Evolutionary conservation across 768 basidiomycete genomes (phyloP), one percentile per base, ranked within the genome.

Genomic region (Cantharellus anzutake): DNA sequence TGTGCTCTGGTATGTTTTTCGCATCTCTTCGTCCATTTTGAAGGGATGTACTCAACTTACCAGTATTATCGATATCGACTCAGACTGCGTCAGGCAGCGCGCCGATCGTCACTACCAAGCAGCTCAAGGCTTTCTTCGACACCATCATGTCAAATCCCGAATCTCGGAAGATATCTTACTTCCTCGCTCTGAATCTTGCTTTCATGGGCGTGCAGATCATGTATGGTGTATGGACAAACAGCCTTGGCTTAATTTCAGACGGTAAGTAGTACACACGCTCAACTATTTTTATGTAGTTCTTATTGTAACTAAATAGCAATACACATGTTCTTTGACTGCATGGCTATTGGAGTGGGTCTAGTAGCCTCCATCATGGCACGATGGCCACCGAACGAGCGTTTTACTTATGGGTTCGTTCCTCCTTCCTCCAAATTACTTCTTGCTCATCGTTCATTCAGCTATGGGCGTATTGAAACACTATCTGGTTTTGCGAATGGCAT

Each of bases 261-360:
- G 93, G 94, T 94, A 63, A 65, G 79, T 67, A n/a, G 20, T 29
- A 29, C 20, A 29, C 20, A 29, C 20, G 20, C 20, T 50, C 68
- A 63, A 37, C 34, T 20, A 3, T 2, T 20, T 39, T 20, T 11
- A 42, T 4, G 29, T n/a, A 41, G 50, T 39, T 3, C 20, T 38
- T 48, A n/a, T 7, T 3, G 39, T n/a, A 20, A 60, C 52, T 39
- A 16, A 57, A 55, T 14, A 98, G 94, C 96, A 29, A 98, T 99
- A 42, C 96, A 99, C 68, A 99, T 98, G 96, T 89, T 91, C 5
- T 99, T 99, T 65, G 96, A 99, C 71, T 98, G 96, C 67, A 82
- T 97, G 79, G 94, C 94, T 0, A 90, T 99, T 57, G 91, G 82
- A 0, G 88, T 99, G 58, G 96, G 96, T 2, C 77, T 99, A 2